A percentile compares a stretch with the other conserved stretches of the same genome.
These are phyloP conservation scores for Litsea cubeba DNA, from an alignment of 164 flowering plant genomes.

Conservation along the genomic window DNA sequence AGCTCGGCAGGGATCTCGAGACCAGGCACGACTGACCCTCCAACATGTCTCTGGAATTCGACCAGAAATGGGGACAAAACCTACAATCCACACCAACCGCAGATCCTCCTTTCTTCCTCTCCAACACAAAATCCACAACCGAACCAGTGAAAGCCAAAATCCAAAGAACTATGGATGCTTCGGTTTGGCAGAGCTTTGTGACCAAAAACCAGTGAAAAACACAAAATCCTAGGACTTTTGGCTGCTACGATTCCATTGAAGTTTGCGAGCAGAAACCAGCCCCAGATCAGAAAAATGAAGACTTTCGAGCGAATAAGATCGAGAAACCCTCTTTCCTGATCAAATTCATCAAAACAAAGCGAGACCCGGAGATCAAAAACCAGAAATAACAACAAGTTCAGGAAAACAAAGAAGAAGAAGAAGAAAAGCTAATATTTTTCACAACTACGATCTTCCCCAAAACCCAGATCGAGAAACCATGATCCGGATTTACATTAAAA, in stretches of 20 bases:
- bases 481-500: not conserved
- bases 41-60: constrained; percentile 19
- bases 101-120: constrained; percentile 18
- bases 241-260: not conserved
- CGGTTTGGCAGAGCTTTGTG: not conserved
- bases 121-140: constrained; percentile 11
- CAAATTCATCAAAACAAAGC: not conserved
- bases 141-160: not conserved
- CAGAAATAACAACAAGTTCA: not conserved
- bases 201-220: not conserved
- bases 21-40: constrained; percentile 27
- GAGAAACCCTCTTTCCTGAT: not conserved
- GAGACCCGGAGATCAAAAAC: not conserved
- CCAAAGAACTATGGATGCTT: not conserved
- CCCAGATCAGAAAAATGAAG: not conserved
- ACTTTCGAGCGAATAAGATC: not conserved
- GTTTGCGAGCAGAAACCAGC: not conserved
- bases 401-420: no score
- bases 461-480: not conserved
- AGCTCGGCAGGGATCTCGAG: constrained; percentile 23
- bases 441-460: not conserved
- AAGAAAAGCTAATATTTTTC: constrained; percentile 4
- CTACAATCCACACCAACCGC: constrained; percentile 1
- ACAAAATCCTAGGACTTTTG: not conserved
- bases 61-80: not conserved